A percentile compares a stretch with the other conserved stretches of the same genome.
Conservation (phyloP, 129 eudicot genomes). For the Chrysanthemum lavandulifolium region DNA sequence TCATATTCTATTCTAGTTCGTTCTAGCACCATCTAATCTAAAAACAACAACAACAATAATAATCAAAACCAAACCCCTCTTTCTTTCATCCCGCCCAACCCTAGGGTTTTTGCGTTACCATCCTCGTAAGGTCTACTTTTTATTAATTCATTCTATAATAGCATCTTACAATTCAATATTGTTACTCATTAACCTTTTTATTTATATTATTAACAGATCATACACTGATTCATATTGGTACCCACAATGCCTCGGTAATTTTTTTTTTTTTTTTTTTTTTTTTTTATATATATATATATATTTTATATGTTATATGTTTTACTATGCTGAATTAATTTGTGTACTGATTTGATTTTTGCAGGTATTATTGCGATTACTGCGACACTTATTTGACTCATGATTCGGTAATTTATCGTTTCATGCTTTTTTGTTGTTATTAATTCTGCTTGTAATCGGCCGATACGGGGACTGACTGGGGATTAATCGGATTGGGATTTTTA, state of each 20-base stretch:
- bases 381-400: conserved; percentile 95
- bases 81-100: background rate
- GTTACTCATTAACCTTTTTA: conserved; percentile 9
- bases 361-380: conserved; percentile 90
- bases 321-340: too few species aligned
- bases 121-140: background rate
- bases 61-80: too few species aligned
- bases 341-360: conserved; percentile 20
- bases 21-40: background rate
- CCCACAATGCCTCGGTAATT: conserved; percentile 41
- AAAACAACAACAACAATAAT: too few species aligned
- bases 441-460: background rate
- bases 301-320: background rate
- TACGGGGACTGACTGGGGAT: too few species aligned
- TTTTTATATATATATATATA: too few species aligned
- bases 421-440: background rate
- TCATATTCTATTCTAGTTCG: background rate
- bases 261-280: background rate
- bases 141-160: too few species aligned
- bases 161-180: background rate
- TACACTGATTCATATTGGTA: conserved; percentile 8
- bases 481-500: too few species aligned
- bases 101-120: conserved; percentile 31
- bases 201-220: conserved; percentile 19
- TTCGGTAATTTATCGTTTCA: conserved; percentile 51